Base-by-base conservation (phyloP, 2,329 filamentous ascomycete species). In the Penicillium psychrosexuale region DNA sequence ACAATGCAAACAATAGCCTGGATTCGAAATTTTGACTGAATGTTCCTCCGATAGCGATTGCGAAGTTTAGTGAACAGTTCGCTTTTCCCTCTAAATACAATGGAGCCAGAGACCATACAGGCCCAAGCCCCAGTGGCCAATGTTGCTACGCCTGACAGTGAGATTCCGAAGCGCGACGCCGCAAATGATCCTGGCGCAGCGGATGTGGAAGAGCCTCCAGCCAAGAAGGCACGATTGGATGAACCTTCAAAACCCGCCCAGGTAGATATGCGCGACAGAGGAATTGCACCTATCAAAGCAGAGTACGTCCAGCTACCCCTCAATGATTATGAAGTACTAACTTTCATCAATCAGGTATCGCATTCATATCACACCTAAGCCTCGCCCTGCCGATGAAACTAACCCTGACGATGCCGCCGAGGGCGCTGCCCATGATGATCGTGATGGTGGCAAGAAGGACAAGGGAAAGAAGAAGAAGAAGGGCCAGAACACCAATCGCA, bases 401-500 rank as follows among this genome's bases (percentile, higher is more conserved):
- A 73, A 74, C 30, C 77, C 82, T 48, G 82, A 84, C 61, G 83
- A 86, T 67, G 82, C 82, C 52, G 82, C 84, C 52, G 84, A 85
- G 69, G 80, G 81, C 33, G 80, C 80, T 50, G 73, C 75, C 55
- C 73, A 79, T 50, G 70, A 77, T 49, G 71, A 76, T 27, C 69
- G 69, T 39, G 68, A 71, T 46, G 70, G 69, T 42, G 68, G 66
- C 49, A 77, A 72, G 58, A 70, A 70, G 54, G 64, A 70, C 54
- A 66, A 62, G 49, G 31, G 30, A 30, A 69, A 82, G 59, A 65
- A 63, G 58, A 71, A 82, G 62, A 82, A 83, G 69, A 80, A 86
- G 68, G 89, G 90, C 33, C 91, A 96, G 74, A 97, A 97, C 73
- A 91, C 87, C 61, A 84, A 84, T 62, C 88, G 93, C 54, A 83